Percentiles rank a stretch among this genome's conserved stretches.
Conservation (phyloP, 2,329 filamentous ascomycete species). For the Hypoxylon sp. region DNA sequence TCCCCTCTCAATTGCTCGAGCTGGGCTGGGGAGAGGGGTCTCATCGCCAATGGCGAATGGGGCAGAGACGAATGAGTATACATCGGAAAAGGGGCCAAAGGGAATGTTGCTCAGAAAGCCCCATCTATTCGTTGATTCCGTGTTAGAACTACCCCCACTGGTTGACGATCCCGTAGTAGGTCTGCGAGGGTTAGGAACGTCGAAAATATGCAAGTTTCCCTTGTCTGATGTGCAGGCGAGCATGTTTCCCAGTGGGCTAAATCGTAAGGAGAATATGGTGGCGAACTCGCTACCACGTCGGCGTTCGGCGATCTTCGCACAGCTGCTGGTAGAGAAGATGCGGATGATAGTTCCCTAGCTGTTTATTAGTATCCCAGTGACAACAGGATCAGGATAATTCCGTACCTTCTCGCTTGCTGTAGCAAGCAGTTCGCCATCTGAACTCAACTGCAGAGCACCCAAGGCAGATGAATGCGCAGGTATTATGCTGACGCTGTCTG, state of each 20-base stretch:
- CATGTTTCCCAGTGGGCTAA: conserved; percentile 81
- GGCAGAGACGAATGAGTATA: conserved; percentile 83
- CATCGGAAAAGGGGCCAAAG: conserved; percentile 88
- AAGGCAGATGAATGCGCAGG: conserved; percentile 85
- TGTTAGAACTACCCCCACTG: conserved; percentile 44
- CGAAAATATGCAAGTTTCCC: conserved; percentile 93
- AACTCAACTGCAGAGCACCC: conserved; percentile 80
- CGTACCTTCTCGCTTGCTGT: conserved; percentile 84
- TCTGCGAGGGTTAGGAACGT: conserved; percentile 70
- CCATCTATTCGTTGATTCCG: conserved; percentile 76
- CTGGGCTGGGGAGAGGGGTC: conserved; percentile 54
- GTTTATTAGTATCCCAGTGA: conserved; percentile 10
- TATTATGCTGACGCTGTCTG: conserved; percentile 89
- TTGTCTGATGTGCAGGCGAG: conserved; percentile 97
- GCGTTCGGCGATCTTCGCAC: conserved; percentile 82
- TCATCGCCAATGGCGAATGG: conserved; percentile 88
- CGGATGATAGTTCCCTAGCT: conserved; percentile 83
- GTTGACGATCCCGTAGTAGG: conserved; percentile 33
- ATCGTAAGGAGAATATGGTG: conserved; percentile 84
- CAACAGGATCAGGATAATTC: background rate
- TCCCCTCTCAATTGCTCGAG: conserved; percentile 15
- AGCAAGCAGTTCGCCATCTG: conserved; percentile 81
- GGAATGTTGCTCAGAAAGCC: conserved; percentile 85
- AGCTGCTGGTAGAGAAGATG: conserved; percentile 82
- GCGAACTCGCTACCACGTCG: conserved; percentile 90